Percentiles rank a stretch among this genome's conserved stretches.
These are phyloP conservation scores for Malassezia cuniculi DNA, from an alignment of 1,284 basidiomycete genomes.

Conservation along the genomic window DNA sequence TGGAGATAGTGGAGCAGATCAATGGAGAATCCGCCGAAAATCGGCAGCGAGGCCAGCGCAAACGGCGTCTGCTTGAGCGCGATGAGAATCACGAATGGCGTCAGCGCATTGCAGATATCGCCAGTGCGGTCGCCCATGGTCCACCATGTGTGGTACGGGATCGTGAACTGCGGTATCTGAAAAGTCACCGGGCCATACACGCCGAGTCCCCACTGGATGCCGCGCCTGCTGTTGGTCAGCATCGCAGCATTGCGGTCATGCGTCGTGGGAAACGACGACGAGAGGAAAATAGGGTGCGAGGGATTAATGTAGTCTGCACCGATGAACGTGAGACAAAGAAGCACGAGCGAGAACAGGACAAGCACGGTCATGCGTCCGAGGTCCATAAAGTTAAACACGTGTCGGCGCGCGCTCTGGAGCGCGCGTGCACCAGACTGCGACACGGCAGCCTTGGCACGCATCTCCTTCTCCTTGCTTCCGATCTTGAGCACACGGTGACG, in stretches of 20 bases:
- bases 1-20: constrained; percentile 66
- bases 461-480: constrained; percentile 19
- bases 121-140: constrained; percentile 61
- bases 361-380: constrained; percentile 23
- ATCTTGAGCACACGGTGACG: constrained; percentile 27
- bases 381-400: constrained; percentile 25
- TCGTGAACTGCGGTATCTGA: constrained; percentile 51
- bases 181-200: constrained; percentile 25
- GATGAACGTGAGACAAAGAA: constrained; percentile 47
- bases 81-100: constrained; percentile 63
- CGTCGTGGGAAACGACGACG: constrained; percentile 22
- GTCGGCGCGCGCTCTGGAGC: constrained; percentile 4
- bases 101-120: constrained; percentile 62
- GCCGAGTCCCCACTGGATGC: constrained; percentile 34
- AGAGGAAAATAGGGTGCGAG: constrained; percentile 41
- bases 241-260: constrained; percentile 5
- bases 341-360: constrained; percentile 26
- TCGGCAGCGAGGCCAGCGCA: constrained; percentile 61
- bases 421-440: constrained; percentile 11
- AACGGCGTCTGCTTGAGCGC: constrained; percentile 71
- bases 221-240: neutral
- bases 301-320: constrained; percentile 67
- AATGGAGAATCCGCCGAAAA: constrained; percentile 58
- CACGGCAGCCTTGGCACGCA: constrained; percentile 14
- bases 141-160: constrained; percentile 63